phyloP scores from a whole-genome alignment of 2,329 filamentous ascomycete species.

The Ceratocystis huliohia region DNA sequence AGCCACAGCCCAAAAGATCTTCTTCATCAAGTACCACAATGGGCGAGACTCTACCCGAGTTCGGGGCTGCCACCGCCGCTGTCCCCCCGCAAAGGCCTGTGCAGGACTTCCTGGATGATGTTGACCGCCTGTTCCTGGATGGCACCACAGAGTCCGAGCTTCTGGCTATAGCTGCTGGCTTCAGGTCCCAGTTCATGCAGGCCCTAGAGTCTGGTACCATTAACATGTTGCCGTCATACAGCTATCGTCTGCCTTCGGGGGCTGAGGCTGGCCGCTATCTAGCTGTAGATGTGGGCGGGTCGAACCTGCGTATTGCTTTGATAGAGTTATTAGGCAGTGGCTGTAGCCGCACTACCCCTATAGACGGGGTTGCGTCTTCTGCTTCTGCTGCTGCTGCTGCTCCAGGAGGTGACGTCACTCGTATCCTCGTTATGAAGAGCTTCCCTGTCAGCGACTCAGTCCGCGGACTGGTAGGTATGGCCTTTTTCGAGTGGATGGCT shows the following conservation, averaged over 20 bases:
- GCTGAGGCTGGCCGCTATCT: constrained; percentile 47
- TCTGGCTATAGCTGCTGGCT: constrained; percentile 34
- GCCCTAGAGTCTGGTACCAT: constrained; percentile 39
- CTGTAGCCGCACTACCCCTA: constrained; percentile 21
- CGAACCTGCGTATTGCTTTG: constrained; percentile 51
- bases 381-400: not conserved
- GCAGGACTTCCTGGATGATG: constrained; percentile 44
- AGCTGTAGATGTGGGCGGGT: constrained; percentile 56
- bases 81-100: constrained; percentile 21
- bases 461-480: constrained; percentile 44
- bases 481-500: constrained; percentile 59
- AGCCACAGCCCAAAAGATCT: constrained; percentile 12
- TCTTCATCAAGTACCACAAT: constrained; percentile 18
- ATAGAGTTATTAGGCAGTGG: constrained; percentile 43
- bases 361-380: not conserved
- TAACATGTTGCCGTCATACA: constrained; percentile 56
- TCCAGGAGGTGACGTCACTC: not conserved
- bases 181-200: constrained; percentile 44
- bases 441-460: constrained; percentile 45
- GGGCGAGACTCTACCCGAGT: constrained; percentile 10
- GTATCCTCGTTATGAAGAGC: constrained; percentile 33
- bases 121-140: constrained; percentile 41
- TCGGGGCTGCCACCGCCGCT: not conserved
- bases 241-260: constrained; percentile 49
- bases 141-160: constrained; percentile 34